phyloP scores from a whole-genome alignment of 2,329 filamentous ascomycete genomes.

The Fusarium sp. region DNA sequence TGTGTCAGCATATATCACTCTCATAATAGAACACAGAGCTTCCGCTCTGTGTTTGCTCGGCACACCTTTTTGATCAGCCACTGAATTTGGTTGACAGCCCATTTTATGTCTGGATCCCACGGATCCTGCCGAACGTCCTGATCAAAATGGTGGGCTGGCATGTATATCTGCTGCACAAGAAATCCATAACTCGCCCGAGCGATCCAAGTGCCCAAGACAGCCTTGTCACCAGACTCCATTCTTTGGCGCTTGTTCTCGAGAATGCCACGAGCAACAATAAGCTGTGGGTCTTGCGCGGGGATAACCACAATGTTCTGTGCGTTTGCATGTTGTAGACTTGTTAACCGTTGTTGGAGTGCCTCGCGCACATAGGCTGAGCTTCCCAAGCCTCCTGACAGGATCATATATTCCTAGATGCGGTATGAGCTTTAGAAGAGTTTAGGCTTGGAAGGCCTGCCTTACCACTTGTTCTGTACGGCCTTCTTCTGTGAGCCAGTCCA shows the following conservation, averaged over 20 bases:
- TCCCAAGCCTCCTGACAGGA: constrained; percentile 61
- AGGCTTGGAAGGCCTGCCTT: constrained; percentile 31
- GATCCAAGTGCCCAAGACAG: constrained; percentile 35
- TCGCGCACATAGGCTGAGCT: constrained; percentile 63
- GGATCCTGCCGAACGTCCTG: constrained; percentile 36
- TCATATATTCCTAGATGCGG: constrained; percentile 55
- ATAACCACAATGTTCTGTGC: constrained; percentile 28
- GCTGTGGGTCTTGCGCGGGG: constrained; percentile 36
- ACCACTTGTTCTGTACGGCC: constrained; percentile 54
- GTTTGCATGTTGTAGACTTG: constrained; percentile 52
- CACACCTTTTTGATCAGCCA: constrained; percentile 43
- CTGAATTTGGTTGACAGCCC: constrained; percentile 44
- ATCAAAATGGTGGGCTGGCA: constrained; percentile 36
- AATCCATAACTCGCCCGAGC: constrained; percentile 46
- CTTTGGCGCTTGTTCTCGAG: constrained; percentile 36
- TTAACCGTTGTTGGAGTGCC: constrained; percentile 56
- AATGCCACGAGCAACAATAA: constrained; percentile 31
- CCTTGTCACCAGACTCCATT: constrained; percentile 25
- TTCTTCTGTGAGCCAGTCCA: constrained; percentile 55
- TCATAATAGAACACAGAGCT: no score
- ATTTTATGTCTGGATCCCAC: constrained; percentile 32
- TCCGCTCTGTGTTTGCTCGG: no score
- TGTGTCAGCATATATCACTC: constrained; percentile 11
- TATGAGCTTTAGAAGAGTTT: not conserved
- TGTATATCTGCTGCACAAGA: constrained; percentile 38